Evolutionary conservation across 2,329 filamentous ascomycete species (phyloP), one percentile per base, ranked within the genome.

Genomic region (Fusarium poae): DNA sequence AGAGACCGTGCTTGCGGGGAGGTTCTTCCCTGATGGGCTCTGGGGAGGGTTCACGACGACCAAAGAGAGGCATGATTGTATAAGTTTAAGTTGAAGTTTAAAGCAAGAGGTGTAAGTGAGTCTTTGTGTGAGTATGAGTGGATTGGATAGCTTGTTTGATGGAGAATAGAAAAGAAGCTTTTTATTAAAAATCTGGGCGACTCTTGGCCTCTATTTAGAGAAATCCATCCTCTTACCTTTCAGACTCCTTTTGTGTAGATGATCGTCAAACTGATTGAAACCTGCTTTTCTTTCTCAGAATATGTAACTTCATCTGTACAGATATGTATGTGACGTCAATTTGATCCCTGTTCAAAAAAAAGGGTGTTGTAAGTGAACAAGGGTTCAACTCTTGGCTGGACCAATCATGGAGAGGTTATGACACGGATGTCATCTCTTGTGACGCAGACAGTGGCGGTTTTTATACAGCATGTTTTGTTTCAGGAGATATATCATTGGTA

Each of bases 1-100:
- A 82, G 70, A 82, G 76, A 56, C 80, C 74, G 68, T 77, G 77
- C 20, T 77, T 78, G 68, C 77, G 65, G 43, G 29, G 76, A 2
- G 66, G 67, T 21, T 70, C 67, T 57, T 68, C 54, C 44, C 64
- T 71, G 51, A 76, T 74, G 9, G 77, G 79, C 63, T 80, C 78
- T 6, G 75, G 75, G 1, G 75, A 70, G 25, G 75, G 74, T 23
- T 78, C 70, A 20, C 72, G 74, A 35, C 72, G 75, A 40, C 74
- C 72, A 49, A 79, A 79, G 49, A 78, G 67, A 60, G 76, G 76
- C 77, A 79, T 79, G 43, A 18, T 75, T 67, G 42, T 8, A 44
- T 16, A 12, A 12, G 30, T 30, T 12, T 10, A 11, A 10, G 10
- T 32, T 44, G 39, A 32, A 25, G 15, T 62, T n/a, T n/a, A n/a